These are phyloP conservation scores for Stenocarpella maydis DNA, from an alignment of 2,329 filamentous ascomycete species.

Conservation along the genomic window DNA sequence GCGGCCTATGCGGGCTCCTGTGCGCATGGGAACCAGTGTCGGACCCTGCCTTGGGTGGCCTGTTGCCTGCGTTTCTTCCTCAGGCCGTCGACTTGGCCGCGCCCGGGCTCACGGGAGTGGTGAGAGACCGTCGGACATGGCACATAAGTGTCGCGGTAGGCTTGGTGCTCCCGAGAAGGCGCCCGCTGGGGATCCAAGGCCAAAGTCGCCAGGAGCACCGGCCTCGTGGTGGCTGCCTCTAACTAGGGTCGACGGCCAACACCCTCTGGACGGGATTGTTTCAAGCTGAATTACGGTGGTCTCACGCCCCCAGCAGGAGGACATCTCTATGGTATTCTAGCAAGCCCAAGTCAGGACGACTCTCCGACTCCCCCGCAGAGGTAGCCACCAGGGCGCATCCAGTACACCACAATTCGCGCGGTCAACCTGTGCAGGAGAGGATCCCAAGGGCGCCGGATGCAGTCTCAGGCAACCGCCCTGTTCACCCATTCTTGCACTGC, in stretches of 20 bases:
- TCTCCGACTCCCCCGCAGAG: not conserved
- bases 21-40: not conserved
- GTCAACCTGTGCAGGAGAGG: not conserved
- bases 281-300: conserved; percentile 11
- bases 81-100: not conserved
- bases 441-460: not conserved
- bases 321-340: conserved; percentile 1
- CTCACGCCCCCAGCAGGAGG: conserved; percentile 1
- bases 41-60: not conserved
- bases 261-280: not conserved
- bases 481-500: conserved; percentile 16
- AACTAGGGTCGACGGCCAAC: conserved; percentile 11
- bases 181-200: not conserved
- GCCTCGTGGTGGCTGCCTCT: not conserved
- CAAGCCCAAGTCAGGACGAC: not conserved
- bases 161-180: conserved; percentile 18
- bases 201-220: not conserved
- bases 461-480: not conserved
- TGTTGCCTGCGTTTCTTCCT: not conserved
- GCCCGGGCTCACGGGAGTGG: not conserved
- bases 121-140: conserved; percentile 5
- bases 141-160: not conserved
- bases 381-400: not conserved
- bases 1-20: not conserved
- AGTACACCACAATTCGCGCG: conserved; percentile 9